A percentile compares a stretch with the other conserved stretches of the same genome.
These are phyloP conservation scores for Chalciporus piperatus DNA, from an alignment of 768 basidiomycete species.

Conservation along the genomic window DNA sequence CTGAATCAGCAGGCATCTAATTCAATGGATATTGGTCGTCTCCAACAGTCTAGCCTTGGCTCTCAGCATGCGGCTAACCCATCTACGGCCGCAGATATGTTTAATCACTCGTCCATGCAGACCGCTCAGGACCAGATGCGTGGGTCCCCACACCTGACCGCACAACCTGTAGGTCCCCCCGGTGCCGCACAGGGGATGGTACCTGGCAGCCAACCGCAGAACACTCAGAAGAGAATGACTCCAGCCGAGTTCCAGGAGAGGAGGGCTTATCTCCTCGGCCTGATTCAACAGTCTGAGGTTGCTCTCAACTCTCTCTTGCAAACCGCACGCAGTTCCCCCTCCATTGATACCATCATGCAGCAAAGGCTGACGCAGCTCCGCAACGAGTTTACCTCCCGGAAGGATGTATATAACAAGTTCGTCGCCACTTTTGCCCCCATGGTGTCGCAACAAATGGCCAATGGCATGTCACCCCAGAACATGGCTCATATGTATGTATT, in stretches of 20 bases:
- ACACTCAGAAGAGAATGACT: conserved; percentile 24
- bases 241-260: conserved; percentile 25
- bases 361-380: conserved; percentile 19
- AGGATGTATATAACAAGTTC: conserved; percentile 41
- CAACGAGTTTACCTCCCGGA: conserved; percentile 28
- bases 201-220: conserved; percentile 19
- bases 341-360: conserved; percentile 19
- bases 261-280: conserved; percentile 6
- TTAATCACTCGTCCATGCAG: conserved; percentile 44
- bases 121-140: conserved; percentile 43
- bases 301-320: conserved; percentile 5
- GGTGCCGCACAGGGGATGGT: conserved; percentile 24
- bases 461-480: conserved; percentile 21
- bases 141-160: conserved; percentile 43
- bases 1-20: conserved; percentile 38
- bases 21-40: conserved; percentile 36
- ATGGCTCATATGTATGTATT: conserved; percentile 35
- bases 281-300: conserved; percentile 17
- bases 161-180: conserved; percentile 21
- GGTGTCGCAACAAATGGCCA: conserved; percentile 25
- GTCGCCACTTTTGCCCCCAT: conserved; percentile 26
- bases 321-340: conserved; percentile 7
- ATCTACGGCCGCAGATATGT: conserved; percentile 42
- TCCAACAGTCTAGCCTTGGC: conserved; percentile 30
- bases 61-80: conserved; percentile 39